Percentiles rank a stretch among this genome's conserved stretches.
These are phyloP conservation scores for Aspergillus clavatus DNA, from an alignment of 2,329 filamentous ascomycete genomes.

Conservation along the genomic window DNA sequence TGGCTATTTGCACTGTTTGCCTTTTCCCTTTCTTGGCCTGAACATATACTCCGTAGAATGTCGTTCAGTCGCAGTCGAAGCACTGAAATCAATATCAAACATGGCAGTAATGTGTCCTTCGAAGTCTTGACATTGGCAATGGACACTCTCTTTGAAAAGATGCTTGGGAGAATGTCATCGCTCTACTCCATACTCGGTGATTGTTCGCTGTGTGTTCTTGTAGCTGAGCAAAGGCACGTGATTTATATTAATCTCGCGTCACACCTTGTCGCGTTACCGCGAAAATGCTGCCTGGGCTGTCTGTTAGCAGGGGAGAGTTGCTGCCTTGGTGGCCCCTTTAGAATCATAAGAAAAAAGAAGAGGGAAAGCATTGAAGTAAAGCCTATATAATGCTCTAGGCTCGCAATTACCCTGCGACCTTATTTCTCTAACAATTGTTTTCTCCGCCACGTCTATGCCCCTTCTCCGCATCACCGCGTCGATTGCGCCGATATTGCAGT, in stretches of 20 bases:
- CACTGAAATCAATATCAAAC: too few species aligned
- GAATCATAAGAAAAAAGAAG: not conserved
- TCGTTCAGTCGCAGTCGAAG: too few species aligned
- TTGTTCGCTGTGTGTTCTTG: not conserved
- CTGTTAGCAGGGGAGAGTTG: slow-evolving; percentile 4
- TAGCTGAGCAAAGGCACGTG: slow-evolving; percentile 10
- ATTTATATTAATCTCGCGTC: slow-evolving; percentile 16
- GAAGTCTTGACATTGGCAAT: too few species aligned
- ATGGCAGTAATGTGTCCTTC: too few species aligned
- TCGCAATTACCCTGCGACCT: not conserved
- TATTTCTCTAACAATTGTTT: not conserved
- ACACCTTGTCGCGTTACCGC: slow-evolving; percentile 18
- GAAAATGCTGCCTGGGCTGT: slow-evolving; percentile 7
- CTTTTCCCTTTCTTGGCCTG: not conserved
- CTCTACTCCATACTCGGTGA: too few species aligned
- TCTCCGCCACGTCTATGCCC: slow-evolving; percentile 15
- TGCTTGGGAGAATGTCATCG: too few species aligned
- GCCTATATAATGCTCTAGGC: not conserved
- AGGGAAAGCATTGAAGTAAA: too few species aligned
- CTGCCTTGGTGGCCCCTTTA: slow-evolving; percentile 4
- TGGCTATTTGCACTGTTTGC: slow-evolving; percentile 1
- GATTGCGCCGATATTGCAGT: slow-evolving; percentile 7
- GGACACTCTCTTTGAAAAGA: too few species aligned
- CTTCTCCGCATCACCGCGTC: slow-evolving; percentile 6
- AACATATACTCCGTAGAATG: too few species aligned